Evolutionary conservation across 208 protist genomes (phyloP), one percentile per base, ranked within the genome.

Genomic region (Endotrypanum monterogeii): DNA sequence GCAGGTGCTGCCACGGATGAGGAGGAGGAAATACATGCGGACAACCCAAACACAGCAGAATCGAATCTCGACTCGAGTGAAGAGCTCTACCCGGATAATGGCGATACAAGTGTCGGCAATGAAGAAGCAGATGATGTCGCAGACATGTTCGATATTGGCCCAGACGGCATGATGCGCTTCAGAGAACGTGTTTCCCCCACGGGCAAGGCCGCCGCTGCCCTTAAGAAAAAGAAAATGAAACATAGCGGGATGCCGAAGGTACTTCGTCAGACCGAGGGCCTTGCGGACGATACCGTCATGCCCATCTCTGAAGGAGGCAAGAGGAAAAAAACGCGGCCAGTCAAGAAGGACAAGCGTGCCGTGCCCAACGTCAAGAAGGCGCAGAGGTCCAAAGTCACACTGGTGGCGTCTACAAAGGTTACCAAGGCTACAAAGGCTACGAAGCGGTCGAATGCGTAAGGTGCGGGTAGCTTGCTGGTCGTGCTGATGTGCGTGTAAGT

Each of bases 211-310:
- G 55, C 54, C 37, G n/a, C 41, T 48, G 11, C 37, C 71, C 20
- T 23, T 7, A 80, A 56, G 46, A 65, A 18, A 41, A 74, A 52
- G 50, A 68, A 48, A 50, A 55, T 6, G 52, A 71, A 66, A 58
- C 5, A 48, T 48, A 73, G 71, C n/a, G 75, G 71, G 12, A 71
- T 75, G 44, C 74, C 65, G 14, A 79, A 76, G 63, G 55, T 57
- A 66, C 71, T 66, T 50, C 83, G 78, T 35, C 90, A 73, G 84
- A 85, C 30, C 62, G 68, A 83, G 85, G 46, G 72, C 48, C 37
- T 56, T 41, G 9, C 56, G 61, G 12, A 30, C 56, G 52, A 58
- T 25, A 12, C 73, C 50, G 50, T 16, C 37, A 9, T 32, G 62
- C 35, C 37, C 25, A 71, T 56, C 50, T 50, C 58, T 35, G 77